phyloP scores from a whole-genome alignment of 306 rosid species.

The Senna siamea region DNA sequence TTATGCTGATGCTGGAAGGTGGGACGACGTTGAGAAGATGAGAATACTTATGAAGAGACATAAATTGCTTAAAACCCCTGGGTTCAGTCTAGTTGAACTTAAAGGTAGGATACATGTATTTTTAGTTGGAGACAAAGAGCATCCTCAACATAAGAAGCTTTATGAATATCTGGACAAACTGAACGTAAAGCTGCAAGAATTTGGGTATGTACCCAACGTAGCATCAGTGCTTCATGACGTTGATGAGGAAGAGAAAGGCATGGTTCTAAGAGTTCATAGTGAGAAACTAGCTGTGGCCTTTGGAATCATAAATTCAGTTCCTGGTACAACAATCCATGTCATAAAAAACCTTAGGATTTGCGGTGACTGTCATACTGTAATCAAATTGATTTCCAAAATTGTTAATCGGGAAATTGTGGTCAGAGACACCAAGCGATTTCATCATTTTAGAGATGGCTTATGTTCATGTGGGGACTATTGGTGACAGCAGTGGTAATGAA shows the following conservation, averaged over 20 bases:
- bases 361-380: conserved; percentile 67
- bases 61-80: conserved; percentile 72
- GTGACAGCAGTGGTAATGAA: conserved; percentile 46
- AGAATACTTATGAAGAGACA: conserved; percentile 66
- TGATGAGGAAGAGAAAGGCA: conserved; percentile 81
- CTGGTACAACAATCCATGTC: conserved; percentile 63
- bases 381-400: conserved; percentile 67
- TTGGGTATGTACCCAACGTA: conserved; percentile 62
- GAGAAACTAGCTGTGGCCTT: conserved; percentile 85
- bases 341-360: conserved; percentile 80
- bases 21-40: conserved; percentile 75
- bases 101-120: conserved; percentile 72
- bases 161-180: conserved; percentile 62
- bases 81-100: conserved; percentile 78
- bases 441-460: conserved; percentile 70
- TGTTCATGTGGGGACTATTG: conserved; percentile 81
- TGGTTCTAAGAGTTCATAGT: conserved; percentile 76
- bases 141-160: conserved; percentile 67
- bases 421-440: conserved; percentile 80
- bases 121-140: conserved; percentile 80
- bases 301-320: conserved; percentile 69
- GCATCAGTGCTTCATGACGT: conserved; percentile 74
- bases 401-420: conserved; percentile 64
- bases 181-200: conserved; percentile 62
- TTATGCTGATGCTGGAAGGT: conserved; percentile 80